These are phyloP conservation scores for Leccinellum albellum DNA, from an alignment of 768 basidiomycete genomes.

Conservation along the genomic window DNA sequence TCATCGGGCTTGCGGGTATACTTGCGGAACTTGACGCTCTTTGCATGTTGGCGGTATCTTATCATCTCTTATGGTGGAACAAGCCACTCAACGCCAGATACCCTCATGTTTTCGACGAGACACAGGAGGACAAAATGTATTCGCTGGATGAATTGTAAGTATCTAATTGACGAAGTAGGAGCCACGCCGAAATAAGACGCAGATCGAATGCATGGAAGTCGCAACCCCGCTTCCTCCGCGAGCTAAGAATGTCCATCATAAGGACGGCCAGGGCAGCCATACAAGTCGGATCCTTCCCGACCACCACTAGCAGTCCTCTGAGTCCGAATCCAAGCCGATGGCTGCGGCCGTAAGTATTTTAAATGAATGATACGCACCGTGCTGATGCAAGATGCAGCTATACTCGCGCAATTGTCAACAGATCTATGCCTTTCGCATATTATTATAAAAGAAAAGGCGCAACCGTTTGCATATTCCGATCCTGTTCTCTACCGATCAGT, in stretches of 20 bases:
- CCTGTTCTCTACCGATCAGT: neutral
- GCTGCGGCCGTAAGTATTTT: too few species aligned
- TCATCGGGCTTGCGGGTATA: neutral
- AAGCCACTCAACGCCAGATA: neutral
- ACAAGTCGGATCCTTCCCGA: too few species aligned
- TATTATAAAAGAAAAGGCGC: too few species aligned
- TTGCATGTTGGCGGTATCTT: neutral
- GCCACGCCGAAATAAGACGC: too few species aligned
- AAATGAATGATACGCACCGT: too few species aligned
- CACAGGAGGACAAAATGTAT: neutral
- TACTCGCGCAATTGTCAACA: too few species aligned
- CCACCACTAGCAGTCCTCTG: too few species aligned
- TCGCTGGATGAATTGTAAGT: neutral
- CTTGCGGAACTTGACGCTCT: neutral
- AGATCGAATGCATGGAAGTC: slow-evolving; percentile 1
- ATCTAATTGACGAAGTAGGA: too few species aligned
- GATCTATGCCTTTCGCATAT: too few species aligned
- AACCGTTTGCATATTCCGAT: neutral
- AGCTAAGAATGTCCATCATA: neutral
- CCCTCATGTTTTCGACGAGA: neutral
- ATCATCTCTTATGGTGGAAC: neutral
- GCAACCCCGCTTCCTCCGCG: neutral
- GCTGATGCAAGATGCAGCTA: too few species aligned
- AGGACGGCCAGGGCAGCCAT: too few species aligned
- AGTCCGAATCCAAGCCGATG: too few species aligned